phyloP scores from a whole-genome alignment of 371 early-diverging fungal species.

The Entomophthora muscae region DNA sequence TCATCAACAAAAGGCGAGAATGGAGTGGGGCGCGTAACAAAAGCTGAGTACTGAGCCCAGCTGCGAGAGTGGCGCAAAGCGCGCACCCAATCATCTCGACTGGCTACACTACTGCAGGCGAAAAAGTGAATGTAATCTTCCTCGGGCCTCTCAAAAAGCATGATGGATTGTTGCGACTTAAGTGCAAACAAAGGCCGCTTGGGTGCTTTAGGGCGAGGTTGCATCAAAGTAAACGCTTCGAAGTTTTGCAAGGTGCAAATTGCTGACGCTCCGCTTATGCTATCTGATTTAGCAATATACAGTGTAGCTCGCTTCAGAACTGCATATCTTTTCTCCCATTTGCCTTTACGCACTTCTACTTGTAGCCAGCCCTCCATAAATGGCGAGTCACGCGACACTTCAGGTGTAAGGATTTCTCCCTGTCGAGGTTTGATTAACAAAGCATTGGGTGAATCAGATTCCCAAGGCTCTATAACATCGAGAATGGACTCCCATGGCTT shows the following conservation, averaged over 20 bases:
- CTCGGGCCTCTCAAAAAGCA: constrained; percentile 59
- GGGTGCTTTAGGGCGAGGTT: constrained; percentile 40
- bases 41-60: background rate
- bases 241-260: constrained; percentile 49
- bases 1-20: background rate
- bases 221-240: constrained; percentile 59
- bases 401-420: background rate
- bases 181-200: constrained; percentile 68
- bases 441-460: constrained; percentile 37
- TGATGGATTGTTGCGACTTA: constrained; percentile 53
- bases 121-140: constrained; percentile 67
- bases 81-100: constrained; percentile 65
- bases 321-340: constrained; percentile 43
- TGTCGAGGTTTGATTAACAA: constrained; percentile 18
- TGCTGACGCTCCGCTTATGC: background rate
- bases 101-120: constrained; percentile 50
- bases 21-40: background rate
- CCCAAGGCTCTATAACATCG: constrained; percentile 52
- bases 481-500: constrained; percentile 64
- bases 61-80: background rate
- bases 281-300: constrained; percentile 24
- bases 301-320: constrained; percentile 29
- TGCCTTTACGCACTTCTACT: constrained; percentile 37
- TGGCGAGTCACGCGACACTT: background rate
- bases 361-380: constrained; percentile 28